Evolutionary conservation across 352 stramenopile genomes (phyloP).

Genomic region (Globisporangium irregulare): DNA sequence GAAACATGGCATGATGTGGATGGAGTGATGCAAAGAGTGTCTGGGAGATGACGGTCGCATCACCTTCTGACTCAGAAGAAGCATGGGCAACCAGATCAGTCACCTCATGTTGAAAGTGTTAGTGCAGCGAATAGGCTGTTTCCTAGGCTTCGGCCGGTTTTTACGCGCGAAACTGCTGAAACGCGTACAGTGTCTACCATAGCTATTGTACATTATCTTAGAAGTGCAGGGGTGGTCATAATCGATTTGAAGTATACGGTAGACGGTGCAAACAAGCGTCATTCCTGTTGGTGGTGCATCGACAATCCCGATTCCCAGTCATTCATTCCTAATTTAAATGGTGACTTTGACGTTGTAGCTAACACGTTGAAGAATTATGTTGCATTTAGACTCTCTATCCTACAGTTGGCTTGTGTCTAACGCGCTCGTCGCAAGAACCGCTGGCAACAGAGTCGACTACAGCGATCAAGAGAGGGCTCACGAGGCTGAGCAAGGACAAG

Average conservation of each 20-base stretch:
- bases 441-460: too few species aligned
- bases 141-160: background rate
- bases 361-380: background rate
- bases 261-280: background rate
- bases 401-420: too few species aligned
- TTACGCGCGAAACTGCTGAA: conserved; percentile 4
- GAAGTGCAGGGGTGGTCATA: background rate
- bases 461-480: too few species aligned
- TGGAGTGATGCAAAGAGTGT: background rate
- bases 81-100: background rate
- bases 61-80: background rate
- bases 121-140: background rate
- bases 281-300: background rate
- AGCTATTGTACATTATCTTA: background rate
- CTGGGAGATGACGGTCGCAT: background rate
- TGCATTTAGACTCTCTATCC: too few species aligned
- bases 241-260: background rate
- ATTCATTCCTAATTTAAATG: background rate
- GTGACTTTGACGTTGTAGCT: too few species aligned
- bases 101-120: background rate
- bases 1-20: background rate
- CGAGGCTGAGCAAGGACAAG: too few species aligned
- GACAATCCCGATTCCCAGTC: background rate
- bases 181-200: background rate
- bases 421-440: too few species aligned